Conservation (phyloP, 2,329 filamentous ascomycete genomes). For the Trichoderma breve region DNA sequence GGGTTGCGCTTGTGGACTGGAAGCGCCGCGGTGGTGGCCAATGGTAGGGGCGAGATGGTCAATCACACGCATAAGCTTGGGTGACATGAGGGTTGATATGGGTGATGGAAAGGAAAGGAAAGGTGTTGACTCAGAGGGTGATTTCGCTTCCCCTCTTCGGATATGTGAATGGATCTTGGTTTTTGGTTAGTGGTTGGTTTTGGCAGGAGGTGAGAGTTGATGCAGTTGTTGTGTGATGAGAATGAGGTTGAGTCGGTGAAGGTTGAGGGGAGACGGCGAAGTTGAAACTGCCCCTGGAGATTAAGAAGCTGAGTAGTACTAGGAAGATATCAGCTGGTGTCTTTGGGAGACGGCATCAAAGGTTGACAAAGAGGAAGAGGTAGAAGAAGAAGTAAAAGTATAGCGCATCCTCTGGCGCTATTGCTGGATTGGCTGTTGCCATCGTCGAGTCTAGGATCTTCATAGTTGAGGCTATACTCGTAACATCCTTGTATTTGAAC, state of each 20-base stretch:
- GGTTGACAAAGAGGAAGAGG: not conserved
- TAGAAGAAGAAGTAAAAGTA: not conserved
- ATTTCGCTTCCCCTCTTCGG: not conserved
- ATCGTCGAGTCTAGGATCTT: not conserved
- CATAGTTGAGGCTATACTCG: not conserved
- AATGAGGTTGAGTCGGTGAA: not conserved
- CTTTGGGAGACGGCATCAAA: not conserved
- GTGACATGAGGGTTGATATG: not conserved
- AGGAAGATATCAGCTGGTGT: not conserved
- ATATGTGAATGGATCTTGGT: not conserved
- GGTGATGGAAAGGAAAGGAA: not conserved
- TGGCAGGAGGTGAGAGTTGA: not conserved
- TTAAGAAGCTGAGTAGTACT: not conserved
- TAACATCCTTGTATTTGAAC: not conserved
- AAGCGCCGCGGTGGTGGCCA: conserved; percentile 21
- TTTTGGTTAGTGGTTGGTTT: not conserved
- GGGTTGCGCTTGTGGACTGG: not conserved
- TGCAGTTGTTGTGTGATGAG: not conserved
- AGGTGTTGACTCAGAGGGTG: not conserved
- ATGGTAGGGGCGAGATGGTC: conserved; percentile 20
- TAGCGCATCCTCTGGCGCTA: not conserved
- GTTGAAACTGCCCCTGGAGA: not conserved
- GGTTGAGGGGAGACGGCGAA: not conserved
- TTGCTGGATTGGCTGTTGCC: not conserved
- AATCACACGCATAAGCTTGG: conserved; percentile 22